A percentile compares a stretch with the other conserved stretches of the same genome.
Conservation (phyloP, 2,329 filamentous ascomycete genomes). For the Alternaria incomplexa region DNA sequence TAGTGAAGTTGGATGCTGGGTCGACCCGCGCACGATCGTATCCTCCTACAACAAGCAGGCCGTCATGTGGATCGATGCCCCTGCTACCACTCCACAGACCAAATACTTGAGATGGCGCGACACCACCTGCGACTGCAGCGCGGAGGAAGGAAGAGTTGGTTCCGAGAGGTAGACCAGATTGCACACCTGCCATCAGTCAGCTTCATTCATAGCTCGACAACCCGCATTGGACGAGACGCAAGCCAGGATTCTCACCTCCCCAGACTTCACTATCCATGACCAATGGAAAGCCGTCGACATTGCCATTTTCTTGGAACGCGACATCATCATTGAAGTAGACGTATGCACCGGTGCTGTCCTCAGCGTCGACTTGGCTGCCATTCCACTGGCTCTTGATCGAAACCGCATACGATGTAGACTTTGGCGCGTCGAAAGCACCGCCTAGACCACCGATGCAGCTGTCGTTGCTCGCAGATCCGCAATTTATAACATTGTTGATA, state of each 20-base stretch:
- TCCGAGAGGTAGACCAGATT: conserved; percentile 14
- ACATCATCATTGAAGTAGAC: conserved; percentile 15
- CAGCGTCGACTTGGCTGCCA: conserved; percentile 7
- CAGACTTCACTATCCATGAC: conserved; percentile 9
- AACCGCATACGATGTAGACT: conserved; percentile 5
- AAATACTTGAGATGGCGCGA: conserved; percentile 15
- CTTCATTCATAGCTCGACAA: background rate
- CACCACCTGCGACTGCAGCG: conserved; percentile 10
- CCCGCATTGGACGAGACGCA: background rate
- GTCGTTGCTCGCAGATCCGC: conserved; percentile 9
- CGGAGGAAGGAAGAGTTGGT: conserved; percentile 17
- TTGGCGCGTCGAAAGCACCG: conserved; percentile 8
- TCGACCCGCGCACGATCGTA: conserved; percentile 13
- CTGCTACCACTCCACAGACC: conserved; percentile 16
- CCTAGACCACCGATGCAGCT: conserved; percentile 10
- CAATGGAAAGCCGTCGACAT: conserved; percentile 12
- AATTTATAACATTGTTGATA: conserved; percentile 12
- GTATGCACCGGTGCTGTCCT: conserved; percentile 6
- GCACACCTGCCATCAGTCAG: conserved; percentile 1
- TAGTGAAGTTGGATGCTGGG: conserved; percentile 5
- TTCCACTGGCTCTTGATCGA: conserved; percentile 16
- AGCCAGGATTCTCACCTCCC: background rate
- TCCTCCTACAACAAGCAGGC: conserved; percentile 14
- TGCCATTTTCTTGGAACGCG: conserved; percentile 7
- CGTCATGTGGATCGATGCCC: conserved; percentile 10